These are phyloP conservation scores for Mycena albidolilacea DNA, from an alignment of 768 basidiomycete genomes.

Conservation along the genomic window DNA sequence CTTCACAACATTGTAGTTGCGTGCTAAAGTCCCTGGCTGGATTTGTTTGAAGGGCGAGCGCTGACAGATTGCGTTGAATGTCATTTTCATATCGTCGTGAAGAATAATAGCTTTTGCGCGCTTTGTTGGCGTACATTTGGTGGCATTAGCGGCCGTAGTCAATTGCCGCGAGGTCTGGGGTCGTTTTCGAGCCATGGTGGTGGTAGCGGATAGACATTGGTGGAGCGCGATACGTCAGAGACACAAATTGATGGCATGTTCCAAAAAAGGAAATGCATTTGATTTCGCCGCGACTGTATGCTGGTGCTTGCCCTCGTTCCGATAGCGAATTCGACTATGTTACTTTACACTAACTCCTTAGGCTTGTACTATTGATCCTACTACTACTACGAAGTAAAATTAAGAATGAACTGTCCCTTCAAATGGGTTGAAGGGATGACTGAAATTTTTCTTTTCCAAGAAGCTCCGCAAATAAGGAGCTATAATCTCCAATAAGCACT, in stretches of 20 bases:
- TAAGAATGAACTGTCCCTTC: no score
- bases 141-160: neutral
- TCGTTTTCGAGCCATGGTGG: neutral
- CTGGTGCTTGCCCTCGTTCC: no score
- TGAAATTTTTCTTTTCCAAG: no score
- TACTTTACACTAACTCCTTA: no score
- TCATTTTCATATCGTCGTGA: neutral
- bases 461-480: no score
- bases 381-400: no score
- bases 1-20: constrained; percentile 10
- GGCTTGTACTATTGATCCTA: no score
- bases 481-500: no score
- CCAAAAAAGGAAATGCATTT: neutral
- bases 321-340: no score
- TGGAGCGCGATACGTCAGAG: neutral
- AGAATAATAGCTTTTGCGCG: neutral
- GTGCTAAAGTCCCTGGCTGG: neutral
- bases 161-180: neutral
- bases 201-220: neutral
- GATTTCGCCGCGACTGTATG: no score
- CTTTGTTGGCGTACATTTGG: constrained; percentile 2
- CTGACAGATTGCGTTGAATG: constrained; percentile 1
- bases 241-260: neutral
- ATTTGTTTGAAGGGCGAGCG: constrained; percentile 12
- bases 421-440: no score